phyloP scores from a whole-genome alignment of 805 yeast species.

The Blastobotrys chiropterorum region DNA sequence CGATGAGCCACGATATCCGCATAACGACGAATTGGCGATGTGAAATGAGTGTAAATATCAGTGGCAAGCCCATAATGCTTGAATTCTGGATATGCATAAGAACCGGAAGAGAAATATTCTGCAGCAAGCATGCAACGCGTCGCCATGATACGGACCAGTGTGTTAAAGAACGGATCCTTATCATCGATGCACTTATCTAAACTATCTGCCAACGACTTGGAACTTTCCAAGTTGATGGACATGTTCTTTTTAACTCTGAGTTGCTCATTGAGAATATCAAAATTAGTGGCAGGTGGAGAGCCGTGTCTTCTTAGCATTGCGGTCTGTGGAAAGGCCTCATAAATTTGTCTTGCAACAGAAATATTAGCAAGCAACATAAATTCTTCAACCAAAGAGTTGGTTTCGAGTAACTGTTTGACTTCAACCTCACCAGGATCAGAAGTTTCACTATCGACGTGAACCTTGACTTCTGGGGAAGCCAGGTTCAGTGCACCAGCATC shows the following conservation, averaged over 20 bases:
- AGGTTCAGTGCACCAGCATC: conserved; percentile 94
- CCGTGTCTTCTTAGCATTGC: conserved; percentile 98
- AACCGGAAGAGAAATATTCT: conserved; percentile 90
- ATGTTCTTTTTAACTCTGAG: conserved; percentile 71
- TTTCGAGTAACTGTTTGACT: conserved; percentile 77
- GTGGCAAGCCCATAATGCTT: conserved; percentile 96
- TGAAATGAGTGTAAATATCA: conserved; percentile 95
- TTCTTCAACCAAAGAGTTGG: conserved; percentile 95
- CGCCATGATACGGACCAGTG: conserved; percentile 90
- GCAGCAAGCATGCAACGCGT: conserved; percentile 99
- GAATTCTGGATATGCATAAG: conserved; percentile 83
- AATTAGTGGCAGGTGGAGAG: conserved; percentile 92
- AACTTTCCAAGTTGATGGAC: conserved; percentile 72
- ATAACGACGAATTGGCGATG: conserved; percentile 96
- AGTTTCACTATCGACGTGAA: conserved; percentile 94
- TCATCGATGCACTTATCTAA: conserved; percentile 82
- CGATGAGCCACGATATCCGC: conserved; percentile 98
- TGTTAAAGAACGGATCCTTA: conserved; percentile 84
- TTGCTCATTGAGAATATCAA: conserved; percentile 85
- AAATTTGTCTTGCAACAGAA: conserved; percentile 88
- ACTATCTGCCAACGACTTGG: conserved; percentile 89
- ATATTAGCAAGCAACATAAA: conserved; percentile 97
- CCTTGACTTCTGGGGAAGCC: conserved; percentile 97
- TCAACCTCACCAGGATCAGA: conserved; percentile 96
- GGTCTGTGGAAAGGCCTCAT: conserved; percentile 91